Evolutionary conservation across 805 yeast genomes (phyloP), one percentile per base, ranked within the genome.

Genomic region (Sporopachydermia quercuum): DNA sequence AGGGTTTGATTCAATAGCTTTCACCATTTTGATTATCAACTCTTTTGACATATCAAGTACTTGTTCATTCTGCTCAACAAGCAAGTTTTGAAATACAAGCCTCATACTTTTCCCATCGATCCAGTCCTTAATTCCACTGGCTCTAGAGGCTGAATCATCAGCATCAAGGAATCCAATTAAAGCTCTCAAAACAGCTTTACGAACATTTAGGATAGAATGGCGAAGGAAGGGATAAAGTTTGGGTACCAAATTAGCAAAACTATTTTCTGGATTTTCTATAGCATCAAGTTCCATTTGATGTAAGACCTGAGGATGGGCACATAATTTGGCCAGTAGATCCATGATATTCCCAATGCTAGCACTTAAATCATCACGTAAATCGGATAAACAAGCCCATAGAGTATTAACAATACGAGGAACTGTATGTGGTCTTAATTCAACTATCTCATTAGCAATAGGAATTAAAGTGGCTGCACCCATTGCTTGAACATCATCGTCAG

Each of bases 261-360:
- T 71, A 54, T 71, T 66, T 33, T 55, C 45, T 4, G 68, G 61
- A 44, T 71, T 66, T 11, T 61, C 58, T 1, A 52, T 44, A 3
- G 91, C 81, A 44, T 74, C 72, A 16, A 64, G 61, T 48, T 77
- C 79, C 66, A 91, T 71, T 17, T 77, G 68, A 6, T 74, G 77
- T 34, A 87, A 62, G 4, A 87, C 95, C 51, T 76, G 76, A 2
- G 74, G 70, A 56, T 79, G 87, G 4, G 86, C 72, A 55, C 96
- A 91, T 38, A 91, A 64, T 49, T 80, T 83, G 2, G 96, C 87
- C 40, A 91, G 65, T 16, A 91, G 62, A 57, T 91, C 96, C 96
- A 91, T 87, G 1, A 91, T 91, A 2, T 94, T 81, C 30, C 97
- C 96, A 36, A 91, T 85, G 3, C 96, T 80, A 0, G 97, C 94